Percentiles rank a stretch among this genome's conserved stretches.
Conservation (phyloP, 352 stramenopile genomes). For the Phytophthora boehmeriae region DNA sequence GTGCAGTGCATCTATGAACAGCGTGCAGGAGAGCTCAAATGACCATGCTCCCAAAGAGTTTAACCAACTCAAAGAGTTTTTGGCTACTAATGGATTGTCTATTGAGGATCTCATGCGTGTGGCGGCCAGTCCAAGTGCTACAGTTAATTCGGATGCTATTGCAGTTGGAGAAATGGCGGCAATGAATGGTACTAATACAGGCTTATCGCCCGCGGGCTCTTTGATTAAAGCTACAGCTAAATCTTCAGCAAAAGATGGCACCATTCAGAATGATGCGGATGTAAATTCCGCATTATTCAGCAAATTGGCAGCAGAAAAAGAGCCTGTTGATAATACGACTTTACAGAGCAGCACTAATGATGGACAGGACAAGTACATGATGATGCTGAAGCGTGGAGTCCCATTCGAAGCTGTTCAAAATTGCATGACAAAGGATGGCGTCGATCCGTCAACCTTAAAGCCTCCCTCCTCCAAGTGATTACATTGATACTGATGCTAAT, state of each 20-base stretch:
- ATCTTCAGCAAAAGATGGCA: neutral
- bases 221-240: neutral
- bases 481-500: neutral
- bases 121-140: conserved; percentile 52
- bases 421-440: conserved; percentile 72
- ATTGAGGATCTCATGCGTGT: conserved; percentile 76
- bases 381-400: conserved; percentile 73
- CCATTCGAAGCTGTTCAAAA: conserved; percentile 76
- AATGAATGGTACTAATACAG: neutral
- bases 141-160: conserved; percentile 27
- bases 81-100: conserved; percentile 63
- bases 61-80: conserved; percentile 66
- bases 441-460: conserved; percentile 48
- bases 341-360: neutral
- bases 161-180: conserved; percentile 4
- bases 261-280: conserved; percentile 16
- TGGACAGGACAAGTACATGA: conserved; percentile 52
- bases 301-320: conserved; percentile 20
- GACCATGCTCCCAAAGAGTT: conserved; percentile 39
- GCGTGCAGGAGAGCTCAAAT: conserved; percentile 4
- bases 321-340: conserved; percentile 8
- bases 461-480: conserved; percentile 12
- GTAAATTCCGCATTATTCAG: conserved; percentile 19
- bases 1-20: conserved; percentile 10
- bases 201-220: neutral